Conservation (phyloP, 2,329 filamentous ascomycete species). For the Colletotrichum australisinense region DNA sequence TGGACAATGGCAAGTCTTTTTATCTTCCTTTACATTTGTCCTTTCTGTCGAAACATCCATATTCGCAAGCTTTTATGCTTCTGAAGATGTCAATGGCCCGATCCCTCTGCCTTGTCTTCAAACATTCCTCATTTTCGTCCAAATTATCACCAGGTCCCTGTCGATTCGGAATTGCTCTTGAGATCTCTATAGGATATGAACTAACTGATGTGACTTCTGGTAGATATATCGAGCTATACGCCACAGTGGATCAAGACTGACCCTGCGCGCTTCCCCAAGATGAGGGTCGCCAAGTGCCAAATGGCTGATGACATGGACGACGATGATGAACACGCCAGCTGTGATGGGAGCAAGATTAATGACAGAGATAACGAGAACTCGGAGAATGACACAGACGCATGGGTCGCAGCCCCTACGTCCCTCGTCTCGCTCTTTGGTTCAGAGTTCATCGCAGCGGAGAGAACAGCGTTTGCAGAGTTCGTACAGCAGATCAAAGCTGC, state of each 20-base stretch:
- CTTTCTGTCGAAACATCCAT: not conserved
- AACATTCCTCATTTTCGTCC: not conserved
- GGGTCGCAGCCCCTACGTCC: not conserved
- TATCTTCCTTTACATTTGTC: not conserved
- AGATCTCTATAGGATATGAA: too few species aligned
- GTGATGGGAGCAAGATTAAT: not conserved
- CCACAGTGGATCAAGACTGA: slow-evolving; percentile 6
- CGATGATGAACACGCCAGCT: too few species aligned
- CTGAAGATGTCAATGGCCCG: too few species aligned
- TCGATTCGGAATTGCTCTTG: too few species aligned
- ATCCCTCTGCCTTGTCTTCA: too few species aligned
- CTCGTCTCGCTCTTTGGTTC: not conserved
- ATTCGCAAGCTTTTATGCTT: too few species aligned
- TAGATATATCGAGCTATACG: not conserved
- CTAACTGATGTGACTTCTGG: not conserved
- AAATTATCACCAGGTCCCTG: not conserved
- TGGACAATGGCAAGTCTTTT: not conserved
- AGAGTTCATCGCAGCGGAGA: not conserved
- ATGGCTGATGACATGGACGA: too few species aligned
- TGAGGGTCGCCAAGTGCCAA: not conserved
- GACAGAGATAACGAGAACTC: not conserved
- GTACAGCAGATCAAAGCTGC: not conserved
- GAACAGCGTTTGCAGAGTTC: not conserved
- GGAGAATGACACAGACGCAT: not conserved
- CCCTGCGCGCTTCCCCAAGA: not conserved